phyloP scores from a whole-genome alignment of 106 monocot species.

The Allium cepa region DNA sequence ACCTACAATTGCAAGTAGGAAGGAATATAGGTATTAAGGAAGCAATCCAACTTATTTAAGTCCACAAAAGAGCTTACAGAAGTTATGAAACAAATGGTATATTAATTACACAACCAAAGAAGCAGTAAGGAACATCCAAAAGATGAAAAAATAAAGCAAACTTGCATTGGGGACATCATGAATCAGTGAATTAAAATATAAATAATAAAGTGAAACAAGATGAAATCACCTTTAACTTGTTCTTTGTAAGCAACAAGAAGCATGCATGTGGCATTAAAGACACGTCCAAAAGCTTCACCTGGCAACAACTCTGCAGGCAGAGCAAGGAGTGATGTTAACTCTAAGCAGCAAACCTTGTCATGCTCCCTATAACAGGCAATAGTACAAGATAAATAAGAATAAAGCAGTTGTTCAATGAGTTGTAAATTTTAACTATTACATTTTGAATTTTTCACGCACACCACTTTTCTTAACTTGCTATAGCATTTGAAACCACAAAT shows the following conservation, averaged over 20 bases:
- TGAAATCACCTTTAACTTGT: constrained; percentile 79
- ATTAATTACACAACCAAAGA: too few relatives aligned
- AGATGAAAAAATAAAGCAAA: neutral
- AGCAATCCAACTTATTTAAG: too few relatives aligned
- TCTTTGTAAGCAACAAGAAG: constrained; percentile 87
- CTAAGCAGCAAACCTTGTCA: constrained; percentile 96
- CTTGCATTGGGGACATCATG: neutral
- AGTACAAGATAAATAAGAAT: neutral
- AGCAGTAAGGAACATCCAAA: too few relatives aligned
- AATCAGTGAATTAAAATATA: neutral
- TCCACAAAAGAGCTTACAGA: too few relatives aligned
- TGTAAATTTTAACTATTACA: constrained; percentile 25
- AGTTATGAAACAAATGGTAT: too few relatives aligned
- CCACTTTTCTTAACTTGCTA: constrained; percentile 91
- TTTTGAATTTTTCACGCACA: constrained; percentile 58
- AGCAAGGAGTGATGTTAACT: constrained; percentile 77
- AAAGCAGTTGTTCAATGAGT: neutral
- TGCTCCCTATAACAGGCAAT: constrained; percentile 60
- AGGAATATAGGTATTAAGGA: too few relatives aligned
- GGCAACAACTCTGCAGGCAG: constrained; percentile 70
- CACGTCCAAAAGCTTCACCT: constrained; percentile 61
- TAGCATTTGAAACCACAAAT: constrained; percentile 88
- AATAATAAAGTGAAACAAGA: neutral
- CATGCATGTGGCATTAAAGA: constrained; percentile 68
- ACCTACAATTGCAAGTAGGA: too few relatives aligned